Evolutionary conservation across 2,329 filamentous ascomycete genomes (phyloP), one percentile per base, ranked within the genome.

Genomic region (Pseudogymnoascus sp.): DNA sequence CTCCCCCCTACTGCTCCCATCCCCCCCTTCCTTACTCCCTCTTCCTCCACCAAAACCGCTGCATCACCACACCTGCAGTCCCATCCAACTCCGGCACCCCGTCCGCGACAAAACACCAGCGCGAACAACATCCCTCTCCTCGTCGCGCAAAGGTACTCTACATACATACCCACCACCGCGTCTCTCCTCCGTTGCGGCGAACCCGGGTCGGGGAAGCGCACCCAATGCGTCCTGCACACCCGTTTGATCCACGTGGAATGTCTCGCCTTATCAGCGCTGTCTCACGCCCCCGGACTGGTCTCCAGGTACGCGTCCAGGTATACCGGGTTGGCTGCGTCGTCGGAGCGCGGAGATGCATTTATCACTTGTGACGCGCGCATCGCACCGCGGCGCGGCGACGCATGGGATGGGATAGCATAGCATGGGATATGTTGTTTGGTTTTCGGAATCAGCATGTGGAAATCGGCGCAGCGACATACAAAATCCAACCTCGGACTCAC

Each of bases 201-300:
- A 16, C 5, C 4, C 21, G 23, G 43, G 14, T 49, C 43, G 43
- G 43, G 23, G n/a, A 23, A 28, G 6, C 23, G n/a, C 43, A 49
- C 43, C 43, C 43, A 49, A 49, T 49, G 43, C 43, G 43, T 49
- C 21, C 43, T 49, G 43, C 43, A 49, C 43, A 49, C 23, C 43
- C 43, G 43, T 49, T 49, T 5, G 43, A 49, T 28, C 43, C 43
- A 49, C 43, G 43, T 49, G 43, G 43, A 28, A 49, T 49, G 43
- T 49, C 43, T 49, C 43, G 23, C 43, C 43, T 49, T 49, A 49
- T 28, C 43, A 28, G 12, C 23, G 23, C 3, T 49, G 43, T 49
- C 43, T 49, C 43, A 49, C 43, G 23, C 23, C 43, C 43, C 43
- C 43, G 12, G 43, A 49, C 43, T 49, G 21, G 23, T 3, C 43